Evolutionary conservation across 768 basidiomycete genomes (phyloP).

Genomic region (Phlebiopsis gigantea): DNA sequence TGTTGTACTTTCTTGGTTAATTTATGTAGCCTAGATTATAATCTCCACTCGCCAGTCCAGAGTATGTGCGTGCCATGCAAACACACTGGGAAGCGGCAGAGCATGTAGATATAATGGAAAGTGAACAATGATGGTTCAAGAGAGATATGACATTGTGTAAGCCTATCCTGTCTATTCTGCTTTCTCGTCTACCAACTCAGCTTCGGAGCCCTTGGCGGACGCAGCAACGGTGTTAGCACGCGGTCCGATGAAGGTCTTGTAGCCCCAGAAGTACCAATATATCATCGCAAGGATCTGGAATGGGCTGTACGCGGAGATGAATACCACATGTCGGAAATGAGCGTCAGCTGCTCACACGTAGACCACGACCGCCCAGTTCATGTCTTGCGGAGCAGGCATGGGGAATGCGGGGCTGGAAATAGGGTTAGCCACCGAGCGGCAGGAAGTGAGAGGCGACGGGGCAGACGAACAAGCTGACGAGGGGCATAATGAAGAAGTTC

Average conservation of each 20-base stretch:
- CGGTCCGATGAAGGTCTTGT: conserved; percentile 14
- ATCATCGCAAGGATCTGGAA: conserved; percentile 14
- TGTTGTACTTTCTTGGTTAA: too few relatives aligned
- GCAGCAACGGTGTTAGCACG: conserved; percentile 1
- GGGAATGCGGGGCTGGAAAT: conserved; percentile 11
- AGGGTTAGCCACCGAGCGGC: neutral
- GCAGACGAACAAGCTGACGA: conserved; percentile 15
- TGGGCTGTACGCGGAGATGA: too few relatives aligned
- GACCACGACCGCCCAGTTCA: conserved; percentile 17
- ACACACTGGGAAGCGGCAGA: too few relatives aligned
- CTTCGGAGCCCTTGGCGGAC: neutral
- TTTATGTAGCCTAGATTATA: too few relatives aligned
- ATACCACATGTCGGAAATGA: too few relatives aligned
- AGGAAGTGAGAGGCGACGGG: neutral
- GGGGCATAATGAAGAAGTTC: conserved; percentile 19
- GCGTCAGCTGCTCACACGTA: too few relatives aligned
- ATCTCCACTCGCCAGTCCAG: too few relatives aligned
- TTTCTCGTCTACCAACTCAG: neutral
- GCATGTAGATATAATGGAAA: neutral
- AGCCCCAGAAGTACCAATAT: conserved; percentile 16
- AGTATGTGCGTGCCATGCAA: too few relatives aligned
- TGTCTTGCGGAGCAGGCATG: conserved; percentile 12
- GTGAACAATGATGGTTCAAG: neutral
- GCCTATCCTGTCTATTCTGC: neutral
- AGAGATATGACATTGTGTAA: too few relatives aligned